Evolutionary conservation across 2,329 filamentous ascomycete genomes (phyloP), one percentile per base, ranked within the genome.

Genomic region (Colletotrichum sp.): DNA sequence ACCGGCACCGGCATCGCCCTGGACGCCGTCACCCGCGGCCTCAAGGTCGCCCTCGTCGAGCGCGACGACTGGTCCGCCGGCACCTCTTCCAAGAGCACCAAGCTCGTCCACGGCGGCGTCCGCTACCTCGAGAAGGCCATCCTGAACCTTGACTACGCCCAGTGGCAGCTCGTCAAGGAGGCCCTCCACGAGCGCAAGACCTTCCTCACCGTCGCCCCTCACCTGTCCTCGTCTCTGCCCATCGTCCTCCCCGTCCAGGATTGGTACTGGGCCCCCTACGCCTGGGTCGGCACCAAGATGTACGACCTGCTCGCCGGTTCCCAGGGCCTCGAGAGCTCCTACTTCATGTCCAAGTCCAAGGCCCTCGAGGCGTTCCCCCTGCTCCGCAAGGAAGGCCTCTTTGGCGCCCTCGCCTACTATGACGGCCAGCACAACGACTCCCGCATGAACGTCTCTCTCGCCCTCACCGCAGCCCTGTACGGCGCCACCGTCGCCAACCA

Each of bases 361-460:
- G 94, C 95, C 10, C 87, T 96, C 77, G 93, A 95, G 81, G 91
- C 92, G 9, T 96, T 96, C 81, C 95, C 95, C 26, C 94, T 96
- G 90, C 86, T 97, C 79, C 94, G 93, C 85, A 93, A 91, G 81
- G 92, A 94, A 69, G 92, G 92, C 77, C 87, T 96, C 18, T 90
- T 95, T 69, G 95, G 95, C 79, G 95, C 95, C 39, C 87, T 96
- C 81, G 94, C 96, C 49, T 97, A 97, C 89, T 96, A 96, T 83
- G 94, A 97, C 86, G 95, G 95, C 78, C 94, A 95, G 73, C 95
- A 96, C 87, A 96, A 97, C 82, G 95, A 97, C 83, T 95, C 95
- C 30, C 92, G 95, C 77, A 97, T 96, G 94, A 96, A 96, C 83
- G 93, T 96, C 62, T 95, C 94, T 12, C 89, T 97, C 65, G 95